Percentiles rank a stretch among this genome's conserved stretches.
Conservation (phyloP, 306 rosid species). For the Senna siamea region DNA sequence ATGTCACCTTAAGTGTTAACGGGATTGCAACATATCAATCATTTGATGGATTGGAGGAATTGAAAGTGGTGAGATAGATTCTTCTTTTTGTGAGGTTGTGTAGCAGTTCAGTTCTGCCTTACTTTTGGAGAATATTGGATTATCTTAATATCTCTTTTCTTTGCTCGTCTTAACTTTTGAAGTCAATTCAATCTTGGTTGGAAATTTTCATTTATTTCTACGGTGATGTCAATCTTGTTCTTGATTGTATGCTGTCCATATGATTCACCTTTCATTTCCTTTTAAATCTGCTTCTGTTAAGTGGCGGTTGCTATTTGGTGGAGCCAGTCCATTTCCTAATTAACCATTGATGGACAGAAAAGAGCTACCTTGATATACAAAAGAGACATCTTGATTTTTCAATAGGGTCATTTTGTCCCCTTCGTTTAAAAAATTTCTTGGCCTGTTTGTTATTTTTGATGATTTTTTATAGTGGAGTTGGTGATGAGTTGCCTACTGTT, state of each 20-base stretch:
- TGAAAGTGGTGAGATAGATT: constrained; percentile 68
- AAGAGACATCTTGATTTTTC: neutral
- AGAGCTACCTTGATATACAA: too few relatives aligned
- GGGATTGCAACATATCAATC: constrained; percentile 80
- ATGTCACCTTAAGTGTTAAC: constrained; percentile 55
- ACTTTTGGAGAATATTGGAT: neutral
- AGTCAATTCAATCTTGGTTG: too few relatives aligned
- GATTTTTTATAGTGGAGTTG: constrained; percentile 17
- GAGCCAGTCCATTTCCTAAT: too few relatives aligned
- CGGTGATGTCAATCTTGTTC: neutral
- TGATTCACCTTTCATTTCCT: too few relatives aligned
- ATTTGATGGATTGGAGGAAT: constrained; percentile 63
- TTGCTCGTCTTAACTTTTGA: too few relatives aligned
- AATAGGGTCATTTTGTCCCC: constrained; percentile 12
- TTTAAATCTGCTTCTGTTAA: neutral
- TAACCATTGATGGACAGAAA: too few relatives aligned
- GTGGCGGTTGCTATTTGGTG: too few relatives aligned
- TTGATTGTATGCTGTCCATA: neutral
- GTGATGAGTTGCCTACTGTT: neutral
- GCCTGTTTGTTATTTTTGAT: too few relatives aligned
- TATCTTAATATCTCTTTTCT: neutral
- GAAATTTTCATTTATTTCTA: neutral
- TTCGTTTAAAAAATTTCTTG: neutral
- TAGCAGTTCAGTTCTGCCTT: too few relatives aligned
- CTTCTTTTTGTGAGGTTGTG: constrained; percentile 5